Percentiles rank a stretch among this genome's conserved stretches.
phyloP scores from a whole-genome alignment of 768 basidiomycete genomes.

The Vararia minispora region DNA sequence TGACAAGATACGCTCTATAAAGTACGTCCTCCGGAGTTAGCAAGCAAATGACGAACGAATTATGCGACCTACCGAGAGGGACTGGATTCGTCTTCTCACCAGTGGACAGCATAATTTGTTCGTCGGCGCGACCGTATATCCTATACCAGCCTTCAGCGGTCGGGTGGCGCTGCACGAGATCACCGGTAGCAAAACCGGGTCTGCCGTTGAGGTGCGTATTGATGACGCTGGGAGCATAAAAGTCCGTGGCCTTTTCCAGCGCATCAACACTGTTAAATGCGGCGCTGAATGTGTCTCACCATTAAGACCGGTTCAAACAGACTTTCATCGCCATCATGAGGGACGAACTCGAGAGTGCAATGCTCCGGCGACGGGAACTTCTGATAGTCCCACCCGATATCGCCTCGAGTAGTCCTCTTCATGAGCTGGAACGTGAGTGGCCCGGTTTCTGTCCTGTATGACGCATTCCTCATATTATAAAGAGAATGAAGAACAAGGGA shows the following conservation, averaged over 20 bases:
- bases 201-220: constrained; percentile 23
- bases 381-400: too few relatives aligned
- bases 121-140: constrained; percentile 31
- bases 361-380: background rate
- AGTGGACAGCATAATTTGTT: constrained; percentile 32
- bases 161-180: constrained; percentile 31
- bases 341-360: background rate
- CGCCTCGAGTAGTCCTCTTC: too few relatives aligned
- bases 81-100: constrained; percentile 33
- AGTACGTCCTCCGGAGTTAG: background rate
- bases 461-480: too few relatives aligned
- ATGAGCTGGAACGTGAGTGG: too few relatives aligned
- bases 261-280: background rate
- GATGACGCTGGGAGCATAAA: constrained; percentile 15
- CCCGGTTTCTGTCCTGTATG: too few relatives aligned
- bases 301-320: background rate
- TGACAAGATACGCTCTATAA: constrained; percentile 24
- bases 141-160: constrained; percentile 24
- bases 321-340: background rate
- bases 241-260: background rate
- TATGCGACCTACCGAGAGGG: constrained; percentile 20
- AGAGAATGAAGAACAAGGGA: too few relatives aligned
- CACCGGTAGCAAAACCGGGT: constrained; percentile 27
- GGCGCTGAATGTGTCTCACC: background rate
- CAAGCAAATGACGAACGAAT: background rate